phyloP scores from a whole-genome alignment of 2,329 filamentous ascomycete genomes.

The Coniochaeta prunicola region DNA sequence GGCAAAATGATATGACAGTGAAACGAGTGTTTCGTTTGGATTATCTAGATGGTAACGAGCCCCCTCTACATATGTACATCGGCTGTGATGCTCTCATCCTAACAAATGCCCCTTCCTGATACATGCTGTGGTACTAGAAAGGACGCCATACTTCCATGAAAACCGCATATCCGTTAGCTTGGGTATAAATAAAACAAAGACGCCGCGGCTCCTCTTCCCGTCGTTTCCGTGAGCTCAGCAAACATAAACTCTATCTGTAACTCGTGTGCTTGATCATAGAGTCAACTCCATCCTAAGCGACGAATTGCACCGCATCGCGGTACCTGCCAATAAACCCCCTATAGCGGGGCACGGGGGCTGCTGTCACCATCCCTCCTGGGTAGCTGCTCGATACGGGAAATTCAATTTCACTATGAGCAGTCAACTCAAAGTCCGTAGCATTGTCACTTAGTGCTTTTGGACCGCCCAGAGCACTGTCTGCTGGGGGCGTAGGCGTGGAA shows the following conservation, averaged over 20 bases:
- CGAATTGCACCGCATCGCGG: neutral
- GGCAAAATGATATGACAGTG: neutral
- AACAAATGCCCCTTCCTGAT: neutral
- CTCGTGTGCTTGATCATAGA: neutral
- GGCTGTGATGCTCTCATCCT: neutral
- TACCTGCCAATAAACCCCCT: neutral
- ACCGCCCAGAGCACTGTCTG: neutral
- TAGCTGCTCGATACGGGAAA: neutral
- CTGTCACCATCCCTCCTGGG: neutral
- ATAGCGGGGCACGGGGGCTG: neutral
- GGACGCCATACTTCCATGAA: neutral
- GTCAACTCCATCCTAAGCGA: neutral
- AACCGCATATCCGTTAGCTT: neutral
- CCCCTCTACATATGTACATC: neutral
- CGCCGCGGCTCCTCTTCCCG: neutral
- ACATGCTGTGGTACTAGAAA: neutral
- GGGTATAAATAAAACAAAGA: neutral
- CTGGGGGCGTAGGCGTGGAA: neutral
- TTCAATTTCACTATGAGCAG: neutral
- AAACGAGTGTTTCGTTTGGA: neutral
- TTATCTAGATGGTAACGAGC: constrained; percentile 2
- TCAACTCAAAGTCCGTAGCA: neutral
- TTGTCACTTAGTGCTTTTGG: neutral
- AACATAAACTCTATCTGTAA: neutral
- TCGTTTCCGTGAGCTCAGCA: neutral